These are phyloP conservation scores for Penicillium brasilianum DNA, from an alignment of 2,329 filamentous ascomycete genomes.

Conservation along the genomic window DNA sequence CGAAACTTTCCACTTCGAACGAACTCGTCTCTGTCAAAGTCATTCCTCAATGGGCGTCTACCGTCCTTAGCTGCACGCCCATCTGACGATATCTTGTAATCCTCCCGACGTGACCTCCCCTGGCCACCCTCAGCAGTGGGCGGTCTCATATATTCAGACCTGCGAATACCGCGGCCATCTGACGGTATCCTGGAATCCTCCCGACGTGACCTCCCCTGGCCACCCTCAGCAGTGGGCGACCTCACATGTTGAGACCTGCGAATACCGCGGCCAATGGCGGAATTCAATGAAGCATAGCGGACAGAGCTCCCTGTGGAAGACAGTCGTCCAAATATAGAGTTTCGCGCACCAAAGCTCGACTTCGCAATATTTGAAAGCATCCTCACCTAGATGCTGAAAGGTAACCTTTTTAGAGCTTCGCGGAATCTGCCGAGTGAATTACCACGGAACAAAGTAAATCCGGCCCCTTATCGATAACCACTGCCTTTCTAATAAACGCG, in stretches of 20 bases:
- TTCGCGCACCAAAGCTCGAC: neutral
- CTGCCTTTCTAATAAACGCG: neutral
- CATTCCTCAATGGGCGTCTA: neutral
- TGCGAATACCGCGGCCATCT: neutral
- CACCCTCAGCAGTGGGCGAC: conserved; percentile 7
- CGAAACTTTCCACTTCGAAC: conserved; percentile 39
- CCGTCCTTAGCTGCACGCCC: conserved; percentile 3
- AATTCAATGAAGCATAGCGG: conserved; percentile 64
- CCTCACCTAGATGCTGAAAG: conserved; percentile 1
- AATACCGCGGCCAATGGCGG: conserved; percentile 72
- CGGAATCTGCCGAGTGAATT: neutral
- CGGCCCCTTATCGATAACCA: conserved; percentile 1
- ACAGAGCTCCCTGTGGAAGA: conserved; percentile 24
- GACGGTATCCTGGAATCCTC: conserved; percentile 6
- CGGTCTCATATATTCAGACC: too few species aligned
- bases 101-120: conserved; percentile 10
- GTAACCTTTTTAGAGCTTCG: neutral
- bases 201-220: conserved; percentile 3
- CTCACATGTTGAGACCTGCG: conserved; percentile 49
- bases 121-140: conserved; percentile 1
- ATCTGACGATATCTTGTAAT: neutral
- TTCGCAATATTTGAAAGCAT: conserved; percentile 20
- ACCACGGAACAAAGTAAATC: neutral
- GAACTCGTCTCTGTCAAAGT: conserved; percentile 40
- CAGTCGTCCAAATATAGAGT: neutral